These are phyloP conservation scores for Lumnitzera racemosa DNA, from an alignment of 345 rosid genomes.

Conservation along the genomic window DNA sequence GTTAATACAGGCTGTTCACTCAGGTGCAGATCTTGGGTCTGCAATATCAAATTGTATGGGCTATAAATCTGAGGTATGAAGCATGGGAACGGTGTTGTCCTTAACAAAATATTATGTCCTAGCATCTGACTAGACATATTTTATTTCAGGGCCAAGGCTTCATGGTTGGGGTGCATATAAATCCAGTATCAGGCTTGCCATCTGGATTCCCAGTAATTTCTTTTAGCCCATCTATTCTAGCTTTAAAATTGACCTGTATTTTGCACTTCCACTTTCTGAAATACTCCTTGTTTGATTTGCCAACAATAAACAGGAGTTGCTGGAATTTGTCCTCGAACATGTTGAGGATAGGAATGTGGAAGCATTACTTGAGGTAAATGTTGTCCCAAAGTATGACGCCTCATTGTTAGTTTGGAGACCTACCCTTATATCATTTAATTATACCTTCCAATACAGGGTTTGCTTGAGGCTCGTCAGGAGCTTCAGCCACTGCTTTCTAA, in stretches of 20 bases:
- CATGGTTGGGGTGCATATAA: slow-evolving; percentile 98
- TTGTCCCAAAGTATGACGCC: neutral
- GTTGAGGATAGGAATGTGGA: slow-evolving; percentile 87
- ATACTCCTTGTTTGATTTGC: no score
- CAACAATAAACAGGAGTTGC: slow-evolving; percentile 58
- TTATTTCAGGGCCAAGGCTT: slow-evolving; percentile 84
- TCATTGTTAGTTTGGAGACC: slow-evolving; percentile 1
- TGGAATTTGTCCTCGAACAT: slow-evolving; percentile 67
- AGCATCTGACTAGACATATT: slow-evolving; percentile 14
- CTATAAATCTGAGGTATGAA: slow-evolving; percentile 65
- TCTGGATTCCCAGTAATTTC: slow-evolving; percentile 78
- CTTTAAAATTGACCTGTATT: slow-evolving; percentile 4
- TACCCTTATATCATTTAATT: neutral
- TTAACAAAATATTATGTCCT: slow-evolving; percentile 9
- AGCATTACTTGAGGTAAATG: slow-evolving; percentile 76
- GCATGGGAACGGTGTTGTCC: slow-evolving; percentile 17
- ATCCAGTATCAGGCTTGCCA: slow-evolving; percentile 83
- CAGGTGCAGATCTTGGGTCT: slow-evolving; percentile 99
- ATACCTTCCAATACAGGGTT: slow-evolving; percentile 44
- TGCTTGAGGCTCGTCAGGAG: slow-evolving; percentile 98
- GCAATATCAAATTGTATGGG: slow-evolving; percentile 95
- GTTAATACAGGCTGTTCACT: slow-evolving; percentile 83
- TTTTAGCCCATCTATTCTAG: slow-evolving; percentile 15
- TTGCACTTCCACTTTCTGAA: neutral
- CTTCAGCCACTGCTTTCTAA: slow-evolving; percentile 62